These are phyloP conservation scores for Ceratobasidium sp. DNA, from an alignment of 1,284 basidiomycete genomes.

Conservation along the genomic window DNA sequence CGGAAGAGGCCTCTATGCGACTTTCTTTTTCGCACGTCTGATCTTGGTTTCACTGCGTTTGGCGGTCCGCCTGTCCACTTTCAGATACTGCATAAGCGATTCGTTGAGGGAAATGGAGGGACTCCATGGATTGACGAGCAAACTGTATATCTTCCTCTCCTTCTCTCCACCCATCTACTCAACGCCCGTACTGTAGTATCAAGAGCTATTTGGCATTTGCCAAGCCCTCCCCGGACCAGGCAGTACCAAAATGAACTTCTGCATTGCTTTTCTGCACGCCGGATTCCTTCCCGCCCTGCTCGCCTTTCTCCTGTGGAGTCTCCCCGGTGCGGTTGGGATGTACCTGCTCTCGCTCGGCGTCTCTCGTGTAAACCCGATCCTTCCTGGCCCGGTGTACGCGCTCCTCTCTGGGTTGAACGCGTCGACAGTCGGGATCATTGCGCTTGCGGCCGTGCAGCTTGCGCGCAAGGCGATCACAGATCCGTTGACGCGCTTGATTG, in stretches of 20 bases:
- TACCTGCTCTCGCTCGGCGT: constrained; percentile 63
- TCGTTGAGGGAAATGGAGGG: constrained; percentile 42
- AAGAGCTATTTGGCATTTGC: constrained; percentile 58
- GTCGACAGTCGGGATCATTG: constrained; percentile 67
- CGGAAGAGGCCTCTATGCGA: no score
- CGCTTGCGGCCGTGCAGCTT: constrained; percentile 65
- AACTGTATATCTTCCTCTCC: constrained; percentile 22
- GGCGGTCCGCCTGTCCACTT: constrained; percentile 47
- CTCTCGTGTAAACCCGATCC: constrained; percentile 57
- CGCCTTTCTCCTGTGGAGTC: constrained; percentile 56
- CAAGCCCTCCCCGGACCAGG: constrained; percentile 59
- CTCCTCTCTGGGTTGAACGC: constrained; percentile 68
- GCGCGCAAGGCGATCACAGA: constrained; percentile 62
- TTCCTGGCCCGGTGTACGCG: constrained; percentile 63
- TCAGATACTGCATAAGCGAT: constrained; percentile 45
- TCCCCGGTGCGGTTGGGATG: constrained; percentile 65
- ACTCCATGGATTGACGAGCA: constrained; percentile 43
- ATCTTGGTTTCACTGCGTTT: constrained; percentile 47
- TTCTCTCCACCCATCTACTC: not conserved
- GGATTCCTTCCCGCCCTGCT: constrained; percentile 55
- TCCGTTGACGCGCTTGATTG: constrained; percentile 59
- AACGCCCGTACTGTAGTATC: constrained; percentile 21
- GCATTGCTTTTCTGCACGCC: constrained; percentile 54
- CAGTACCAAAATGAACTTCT: constrained; percentile 57
- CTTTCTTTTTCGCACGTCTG: constrained; percentile 37